phyloP scores from a whole-genome alignment of 2,329 filamentous ascomycete genomes.

The Keithomyces neogunnii region DNA sequence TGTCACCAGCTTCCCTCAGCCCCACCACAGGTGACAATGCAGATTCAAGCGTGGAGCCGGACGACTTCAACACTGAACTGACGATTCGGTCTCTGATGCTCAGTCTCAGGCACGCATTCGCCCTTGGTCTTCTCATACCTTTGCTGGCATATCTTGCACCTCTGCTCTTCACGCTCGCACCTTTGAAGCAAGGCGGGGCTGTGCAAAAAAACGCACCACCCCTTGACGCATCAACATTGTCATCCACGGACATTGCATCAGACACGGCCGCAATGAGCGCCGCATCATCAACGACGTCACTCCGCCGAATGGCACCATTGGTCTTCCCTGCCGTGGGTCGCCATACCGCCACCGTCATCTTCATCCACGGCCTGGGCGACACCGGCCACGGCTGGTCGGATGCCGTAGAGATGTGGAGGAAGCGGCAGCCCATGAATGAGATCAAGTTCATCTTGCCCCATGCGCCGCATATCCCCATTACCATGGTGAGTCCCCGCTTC shows the following conservation, averaged over 20 bases:
- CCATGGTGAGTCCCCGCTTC: slow-evolving; percentile 31
- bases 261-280: slow-evolving; percentile 1
- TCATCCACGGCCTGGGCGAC: slow-evolving; percentile 87
- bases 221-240: not conserved
- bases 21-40: no score
- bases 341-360: slow-evolving; percentile 93
- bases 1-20: no score
- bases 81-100: not conserved
- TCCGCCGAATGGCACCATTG: slow-evolving; percentile 40
- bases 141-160: not conserved
- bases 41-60: no score
- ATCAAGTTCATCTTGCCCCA: slow-evolving; percentile 93
- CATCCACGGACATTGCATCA: not conserved
- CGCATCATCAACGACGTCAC: slow-evolving; percentile 15
- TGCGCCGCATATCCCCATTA: slow-evolving; percentile 79
- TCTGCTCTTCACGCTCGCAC: not conserved
- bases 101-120: not conserved
- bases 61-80: no score
- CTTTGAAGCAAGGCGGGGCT: not conserved
- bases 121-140: not conserved
- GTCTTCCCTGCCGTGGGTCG: slow-evolving; percentile 70
- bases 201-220: not conserved
- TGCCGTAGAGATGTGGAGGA: slow-evolving; percentile 80
- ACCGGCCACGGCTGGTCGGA: slow-evolving; percentile 70
- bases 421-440: slow-evolving; percentile 71